Base-by-base conservation (phyloP, 2,329 filamentous ascomycete species). In the Colletotrichum sp. region DNA sequence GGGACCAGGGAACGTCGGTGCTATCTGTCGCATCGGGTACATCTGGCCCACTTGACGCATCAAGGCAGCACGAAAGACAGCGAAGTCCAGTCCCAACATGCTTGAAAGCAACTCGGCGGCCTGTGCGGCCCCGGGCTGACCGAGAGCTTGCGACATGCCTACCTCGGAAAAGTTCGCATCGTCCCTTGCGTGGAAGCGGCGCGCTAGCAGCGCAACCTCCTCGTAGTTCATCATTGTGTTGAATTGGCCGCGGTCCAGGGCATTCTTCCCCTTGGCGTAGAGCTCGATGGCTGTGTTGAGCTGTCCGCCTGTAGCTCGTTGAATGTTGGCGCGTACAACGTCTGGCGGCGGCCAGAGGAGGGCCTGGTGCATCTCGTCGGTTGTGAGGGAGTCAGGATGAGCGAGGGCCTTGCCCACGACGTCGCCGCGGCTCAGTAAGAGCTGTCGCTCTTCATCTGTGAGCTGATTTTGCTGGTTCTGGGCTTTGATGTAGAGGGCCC, bases 341-440 rank as follows among this genome's bases (percentile, higher is more conserved):
- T 76, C 72, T 10, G 64, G 64, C 3, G 74, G 60, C 10, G 78
- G 75, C 36, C 78, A 77, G n/a, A 65, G 39, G n/a, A 78, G 69
- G 13, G 75, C 64, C 12, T 70, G 10, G 56, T 79, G 62, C 8
- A 73, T 22, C 65, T 79, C 70, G 0, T 66, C 55, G 6, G 52
- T 34, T 10, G 72, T 77, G 3, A 79, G 67, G 4, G 74, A 77
- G 22, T 66, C 13, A 1, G 78, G 78, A 13, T 32, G 16, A 16
- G 77, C 77, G n/a, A 79, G 69, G 7, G 67, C 69, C 30, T 73
- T 67, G 22, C 78, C 74, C 15, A 75, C 58, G 13, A 78, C 60
- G 39, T 79, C 76, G 32, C 76, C 15, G 43, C 76, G 77, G 72
- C 70, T 77, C 16, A 78, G 74, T 2, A 79, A 52, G 1, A 78